A percentile compares a stretch with the other conserved stretches of the same genome.
Evolutionary conservation across 352 stramenopile species (phyloP).

Genomic region (Globisporangium sylvaticum): DNA sequence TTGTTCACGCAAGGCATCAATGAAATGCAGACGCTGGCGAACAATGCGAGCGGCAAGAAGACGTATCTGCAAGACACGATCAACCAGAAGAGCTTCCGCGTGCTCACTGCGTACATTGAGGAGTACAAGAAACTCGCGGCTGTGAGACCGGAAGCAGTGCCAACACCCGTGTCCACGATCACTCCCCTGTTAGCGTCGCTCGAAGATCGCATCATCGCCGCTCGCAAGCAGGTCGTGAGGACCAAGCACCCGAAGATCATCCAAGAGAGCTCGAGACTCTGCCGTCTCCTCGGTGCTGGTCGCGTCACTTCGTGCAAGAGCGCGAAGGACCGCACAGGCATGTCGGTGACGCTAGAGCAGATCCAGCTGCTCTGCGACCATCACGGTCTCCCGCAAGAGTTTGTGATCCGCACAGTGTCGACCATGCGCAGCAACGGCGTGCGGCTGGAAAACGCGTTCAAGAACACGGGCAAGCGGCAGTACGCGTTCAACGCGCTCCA

Average conservation of each 20-base stretch:
- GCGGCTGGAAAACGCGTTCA: conserved; percentile 65
- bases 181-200: conserved; percentile 40
- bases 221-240: conserved; percentile 68
- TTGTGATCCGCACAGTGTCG: conserved; percentile 56
- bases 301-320: conserved; percentile 94
- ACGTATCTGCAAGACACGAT: conserved; percentile 70
- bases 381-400: conserved; percentile 54
- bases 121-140: conserved; percentile 55
- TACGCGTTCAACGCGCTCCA: conserved; percentile 77
- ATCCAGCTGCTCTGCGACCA: conserved; percentile 56
- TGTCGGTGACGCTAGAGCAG: conserved; percentile 95
- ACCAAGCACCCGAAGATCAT: conserved; percentile 79
- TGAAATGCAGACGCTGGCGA: conserved; percentile 77
- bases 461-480: conserved; percentile 74
- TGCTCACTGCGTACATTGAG: conserved; percentile 53
- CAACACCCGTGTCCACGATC: conserved; percentile 39
- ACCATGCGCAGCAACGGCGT: conserved; percentile 78
- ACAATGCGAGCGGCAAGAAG: conserved; percentile 65
- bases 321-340: conserved; percentile 94
- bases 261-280: conserved; percentile 58
- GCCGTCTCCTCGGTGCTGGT: conserved; percentile 83
- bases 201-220: conserved; percentile 44
- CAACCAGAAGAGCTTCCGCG: conserved; percentile 66
- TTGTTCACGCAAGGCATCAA: conserved; percentile 80
- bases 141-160: conserved; percentile 34